These are phyloP conservation scores for Nicotiana tabacum DNA, from an alignment of 257 asterid species.

Conservation along the genomic window DNA sequence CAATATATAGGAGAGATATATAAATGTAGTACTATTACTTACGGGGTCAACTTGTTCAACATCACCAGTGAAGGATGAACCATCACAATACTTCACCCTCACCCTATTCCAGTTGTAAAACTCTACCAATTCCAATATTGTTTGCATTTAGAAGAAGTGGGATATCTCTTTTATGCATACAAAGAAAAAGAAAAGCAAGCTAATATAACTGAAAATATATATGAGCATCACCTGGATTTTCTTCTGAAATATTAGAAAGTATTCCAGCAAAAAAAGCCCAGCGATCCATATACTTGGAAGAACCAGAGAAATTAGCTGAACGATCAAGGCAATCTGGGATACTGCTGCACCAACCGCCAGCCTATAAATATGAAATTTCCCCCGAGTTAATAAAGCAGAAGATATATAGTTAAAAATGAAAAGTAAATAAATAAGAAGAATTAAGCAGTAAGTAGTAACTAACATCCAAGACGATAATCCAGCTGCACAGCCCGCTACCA, in stretches of 20 bases:
- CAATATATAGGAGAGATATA: not conserved
- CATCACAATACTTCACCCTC: no score
- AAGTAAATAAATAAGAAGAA: not conserved
- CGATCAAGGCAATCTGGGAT: slow-evolving; percentile 42
- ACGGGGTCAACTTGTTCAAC: no score
- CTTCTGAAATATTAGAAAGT: slow-evolving; percentile 40
- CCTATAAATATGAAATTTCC: slow-evolving; percentile 27
- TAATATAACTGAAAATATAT: not conserved
- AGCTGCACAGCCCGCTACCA: not conserved
- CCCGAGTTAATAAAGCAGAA: not conserved
- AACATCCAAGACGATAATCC: not conserved
- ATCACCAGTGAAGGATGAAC: no score
- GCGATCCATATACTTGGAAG: not conserved
- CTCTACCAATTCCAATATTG: no score
- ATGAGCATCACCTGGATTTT: slow-evolving; percentile 55
- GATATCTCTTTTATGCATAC: no score
- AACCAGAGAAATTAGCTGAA: not conserved
- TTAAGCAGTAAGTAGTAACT: not conserved
- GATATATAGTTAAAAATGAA: not conserved
- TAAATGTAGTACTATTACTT: not conserved
- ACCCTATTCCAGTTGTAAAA: no score
- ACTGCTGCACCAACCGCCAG: slow-evolving; percentile 86
- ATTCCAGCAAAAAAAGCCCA: slow-evolving; percentile 30
- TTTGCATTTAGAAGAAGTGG: no score
- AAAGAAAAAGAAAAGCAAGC: no score